A percentile compares a stretch with the other conserved stretches of the same genome.
These are phyloP conservation scores for Durio zibethinus DNA, from an alignment of 345 rosid genomes.

Conservation along the genomic window DNA sequence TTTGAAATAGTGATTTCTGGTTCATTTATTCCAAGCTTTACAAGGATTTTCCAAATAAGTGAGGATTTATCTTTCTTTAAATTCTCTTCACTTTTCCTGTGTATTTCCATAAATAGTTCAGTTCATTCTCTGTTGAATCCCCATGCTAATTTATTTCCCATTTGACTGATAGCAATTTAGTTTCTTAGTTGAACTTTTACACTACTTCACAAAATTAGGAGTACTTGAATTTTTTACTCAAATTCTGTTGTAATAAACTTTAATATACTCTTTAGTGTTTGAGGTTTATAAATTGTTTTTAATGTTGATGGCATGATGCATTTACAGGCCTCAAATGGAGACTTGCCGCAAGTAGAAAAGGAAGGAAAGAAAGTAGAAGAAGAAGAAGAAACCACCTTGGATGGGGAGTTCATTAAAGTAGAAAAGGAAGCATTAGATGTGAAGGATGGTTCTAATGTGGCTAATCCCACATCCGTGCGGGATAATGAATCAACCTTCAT, in stretches of 20 bases:
- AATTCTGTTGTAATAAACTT: slow-evolving; percentile 11
- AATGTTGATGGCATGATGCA: slow-evolving; percentile 11
- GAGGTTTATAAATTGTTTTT: slow-evolving; percentile 2
- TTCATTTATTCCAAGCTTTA: background rate
- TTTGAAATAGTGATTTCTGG: background rate
- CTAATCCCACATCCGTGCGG: slow-evolving; percentile 23
- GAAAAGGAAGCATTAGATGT: slow-evolving; percentile 74
- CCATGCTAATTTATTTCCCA: background rate
- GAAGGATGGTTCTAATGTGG: slow-evolving; percentile 44
- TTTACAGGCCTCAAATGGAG: slow-evolving; percentile 55
- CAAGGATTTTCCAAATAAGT: background rate
- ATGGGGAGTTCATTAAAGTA: slow-evolving; percentile 90
- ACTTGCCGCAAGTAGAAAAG: slow-evolving; percentile 34
- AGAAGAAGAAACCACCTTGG: slow-evolving; percentile 68
- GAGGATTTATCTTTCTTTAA: background rate
- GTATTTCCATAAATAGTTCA: background rate
- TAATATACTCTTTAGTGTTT: background rate
- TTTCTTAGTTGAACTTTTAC: background rate
- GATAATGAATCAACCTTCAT: slow-evolving; percentile 26
- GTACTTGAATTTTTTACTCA: background rate
- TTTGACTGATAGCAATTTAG: background rate
- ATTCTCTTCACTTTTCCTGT: background rate
- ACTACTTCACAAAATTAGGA: background rate
- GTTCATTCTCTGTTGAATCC: background rate
- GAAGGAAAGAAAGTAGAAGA: slow-evolving; percentile 75